These are phyloP conservation scores for Prosopis cineraria DNA, from an alignment of 306 rosid species.

Conservation along the genomic window DNA sequence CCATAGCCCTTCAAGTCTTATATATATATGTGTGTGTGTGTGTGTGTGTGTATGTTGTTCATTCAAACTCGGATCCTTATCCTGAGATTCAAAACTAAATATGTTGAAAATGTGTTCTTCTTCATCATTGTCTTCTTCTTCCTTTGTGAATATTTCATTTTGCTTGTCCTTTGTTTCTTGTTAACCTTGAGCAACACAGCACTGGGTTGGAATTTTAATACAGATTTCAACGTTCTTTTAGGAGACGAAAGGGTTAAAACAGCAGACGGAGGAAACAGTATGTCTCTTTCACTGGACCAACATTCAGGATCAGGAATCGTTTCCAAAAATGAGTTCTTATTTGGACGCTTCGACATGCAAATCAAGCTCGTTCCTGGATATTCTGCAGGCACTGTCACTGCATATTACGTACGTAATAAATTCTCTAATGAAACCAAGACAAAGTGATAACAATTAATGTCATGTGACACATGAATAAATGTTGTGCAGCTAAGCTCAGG, in stretches of 20 bases:
- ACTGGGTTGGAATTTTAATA: slow-evolving; percentile 31
- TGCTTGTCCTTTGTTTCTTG: slow-evolving; percentile 23
- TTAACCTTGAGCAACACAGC: slow-evolving; percentile 1
- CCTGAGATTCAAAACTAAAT: background rate
- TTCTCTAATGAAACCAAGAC: too few relatives aligned
- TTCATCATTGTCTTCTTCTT: background rate
- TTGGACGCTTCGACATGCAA: slow-evolving; percentile 47
- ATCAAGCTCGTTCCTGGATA: slow-evolving; percentile 44
- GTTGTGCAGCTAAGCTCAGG: slow-evolving; percentile 41
- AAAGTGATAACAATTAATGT: too few relatives aligned
- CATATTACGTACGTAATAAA: slow-evolving; percentile 43
- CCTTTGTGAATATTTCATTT: background rate
- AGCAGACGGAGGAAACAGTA: slow-evolving; percentile 31
- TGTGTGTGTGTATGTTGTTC: too few relatives aligned
- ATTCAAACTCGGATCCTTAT: too few relatives aligned
- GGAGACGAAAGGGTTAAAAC: slow-evolving; percentile 29
- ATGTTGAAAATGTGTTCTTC: slow-evolving; percentile 8
- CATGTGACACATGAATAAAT: too few relatives aligned
- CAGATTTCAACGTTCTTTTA: too few relatives aligned
- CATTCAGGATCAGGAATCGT: slow-evolving; percentile 40
- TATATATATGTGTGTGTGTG: background rate
- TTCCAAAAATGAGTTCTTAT: slow-evolving; percentile 40
- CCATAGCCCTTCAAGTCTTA: background rate
- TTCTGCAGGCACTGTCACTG: slow-evolving; percentile 47
- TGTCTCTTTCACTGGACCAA: slow-evolving; percentile 42